Conservation (phyloP, 2,329 filamentous ascomycete species). For the Fusarium solani-melongenae region DNA sequence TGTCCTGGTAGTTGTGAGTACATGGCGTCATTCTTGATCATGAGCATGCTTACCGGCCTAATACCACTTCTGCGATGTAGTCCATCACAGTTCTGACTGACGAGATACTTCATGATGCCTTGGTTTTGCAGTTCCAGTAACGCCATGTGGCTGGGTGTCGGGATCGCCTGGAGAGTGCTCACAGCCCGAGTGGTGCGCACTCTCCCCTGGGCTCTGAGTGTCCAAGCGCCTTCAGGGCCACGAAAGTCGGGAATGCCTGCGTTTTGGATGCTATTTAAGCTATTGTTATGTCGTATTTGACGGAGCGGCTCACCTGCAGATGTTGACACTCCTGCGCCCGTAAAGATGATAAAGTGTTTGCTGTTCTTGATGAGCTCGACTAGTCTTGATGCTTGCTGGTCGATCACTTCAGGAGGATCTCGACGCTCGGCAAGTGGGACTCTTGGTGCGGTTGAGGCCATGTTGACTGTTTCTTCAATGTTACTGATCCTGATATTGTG, state of each 20-base stretch:
- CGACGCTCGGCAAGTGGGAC: conserved; percentile 25
- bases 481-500: not conserved
- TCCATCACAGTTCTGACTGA: conserved; percentile 55
- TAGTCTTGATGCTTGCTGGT: conserved; percentile 52
- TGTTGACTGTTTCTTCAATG: not conserved
- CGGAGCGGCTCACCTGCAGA: conserved; percentile 50
- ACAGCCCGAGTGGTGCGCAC: conserved; percentile 46
- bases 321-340: conserved; percentile 59
- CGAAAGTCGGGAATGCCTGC: conserved; percentile 60
- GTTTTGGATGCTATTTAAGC: too few species aligned
- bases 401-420: conserved; percentile 13
- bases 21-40: rapidly evolving
- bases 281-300: rapidly evolving
- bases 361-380: conserved; percentile 52
- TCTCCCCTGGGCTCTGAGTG: conserved; percentile 55
- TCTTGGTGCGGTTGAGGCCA: conserved; percentile 28
- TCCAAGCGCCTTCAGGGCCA: conserved; percentile 60
- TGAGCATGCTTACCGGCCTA: conserved; percentile 46
- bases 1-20: conserved; percentile 39
- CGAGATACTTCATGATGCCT: conserved; percentile 54
- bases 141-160: conserved; percentile 59
- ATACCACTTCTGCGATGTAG: conserved; percentile 59
- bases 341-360: conserved; percentile 60
- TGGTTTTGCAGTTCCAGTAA: conserved; percentile 56
- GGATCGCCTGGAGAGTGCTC: conserved; percentile 56